These are phyloP conservation scores for Agrostemma githago DNA, from an alignment of 148 eudicot species.

Conservation along the genomic window DNA sequence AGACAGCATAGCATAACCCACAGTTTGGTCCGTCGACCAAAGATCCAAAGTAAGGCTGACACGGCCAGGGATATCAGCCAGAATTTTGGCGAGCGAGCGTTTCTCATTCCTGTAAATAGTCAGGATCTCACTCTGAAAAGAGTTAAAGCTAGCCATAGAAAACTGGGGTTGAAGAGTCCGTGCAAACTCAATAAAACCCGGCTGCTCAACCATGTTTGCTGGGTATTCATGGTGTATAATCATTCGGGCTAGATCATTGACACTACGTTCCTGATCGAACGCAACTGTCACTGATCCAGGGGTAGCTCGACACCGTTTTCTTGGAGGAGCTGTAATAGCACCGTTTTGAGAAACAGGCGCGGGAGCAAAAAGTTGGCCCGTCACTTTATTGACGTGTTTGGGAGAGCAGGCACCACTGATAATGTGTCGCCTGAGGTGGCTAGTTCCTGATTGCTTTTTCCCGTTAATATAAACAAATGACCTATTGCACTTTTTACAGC, in stretches of 20 bases:
- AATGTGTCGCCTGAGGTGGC: constrained; percentile 85
- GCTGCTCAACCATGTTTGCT: constrained; percentile 49
- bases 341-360: constrained; percentile 27
- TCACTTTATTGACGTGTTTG: constrained; percentile 32
- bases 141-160: constrained; percentile 19
- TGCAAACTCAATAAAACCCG: constrained; percentile 28
- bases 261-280: constrained; percentile 46
- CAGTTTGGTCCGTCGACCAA: constrained; percentile 60
- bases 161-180: constrained; percentile 29
- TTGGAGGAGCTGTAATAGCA: constrained; percentile 36
- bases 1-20: constrained; percentile 49
- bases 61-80: constrained; percentile 51
- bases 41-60: constrained; percentile 60
- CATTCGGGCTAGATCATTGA: constrained; percentile 66
- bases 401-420: constrained; percentile 59
- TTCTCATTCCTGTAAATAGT: constrained; percentile 45
- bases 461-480: constrained; percentile 78
- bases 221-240: constrained; percentile 70
- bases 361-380: constrained; percentile 25
- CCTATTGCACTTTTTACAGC: constrained; percentile 74
- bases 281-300: constrained; percentile 36
- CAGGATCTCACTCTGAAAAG: constrained; percentile 29
- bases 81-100: constrained; percentile 39
- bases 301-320: constrained; percentile 51
- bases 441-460: constrained; percentile 69